Conservation (phyloP, 2,329 filamentous ascomycete species). For the Thelonectria discophora region DNA sequence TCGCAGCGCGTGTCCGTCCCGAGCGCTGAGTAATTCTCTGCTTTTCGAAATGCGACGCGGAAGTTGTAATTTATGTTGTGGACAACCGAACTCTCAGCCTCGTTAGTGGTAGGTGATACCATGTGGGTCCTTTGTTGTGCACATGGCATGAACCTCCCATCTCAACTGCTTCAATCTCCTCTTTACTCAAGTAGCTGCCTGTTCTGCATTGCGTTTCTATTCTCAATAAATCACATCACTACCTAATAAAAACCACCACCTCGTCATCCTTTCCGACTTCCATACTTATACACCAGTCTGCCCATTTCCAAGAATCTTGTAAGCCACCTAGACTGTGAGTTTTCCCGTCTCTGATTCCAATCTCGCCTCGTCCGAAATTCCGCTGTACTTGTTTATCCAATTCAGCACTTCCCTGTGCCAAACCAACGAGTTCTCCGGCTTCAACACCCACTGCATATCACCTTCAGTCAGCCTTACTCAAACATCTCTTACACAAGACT, state of each 20-base stretch:
- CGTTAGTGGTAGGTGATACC: background rate
- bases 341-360: constrained; percentile 33
- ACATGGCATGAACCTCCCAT: background rate
- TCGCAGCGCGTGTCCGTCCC: constrained; percentile 45
- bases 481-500: constrained; percentile 28
- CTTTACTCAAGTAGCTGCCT: too few relatives aligned
- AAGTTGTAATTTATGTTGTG: constrained; percentile 1
- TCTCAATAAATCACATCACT: background rate
- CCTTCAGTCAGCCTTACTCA: background rate
- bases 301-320: background rate
- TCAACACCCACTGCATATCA: constrained; percentile 75
- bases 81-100: constrained; percentile 15
- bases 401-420: constrained; percentile 89
- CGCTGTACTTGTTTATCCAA: constrained; percentile 75
- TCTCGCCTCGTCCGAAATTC: constrained; percentile 47
- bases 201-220: background rate
- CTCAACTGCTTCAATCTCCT: too few relatives aligned
- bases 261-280: background rate
- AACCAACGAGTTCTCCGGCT: constrained; percentile 87
- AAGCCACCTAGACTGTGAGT: constrained; percentile 28
- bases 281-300: background rate
- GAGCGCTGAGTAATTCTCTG: constrained; percentile 23
- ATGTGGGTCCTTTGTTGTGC: background rate
- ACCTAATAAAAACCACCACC: background rate
- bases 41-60: background rate